Evolutionary conservation across 2,329 filamentous ascomycete species (phyloP).

Genomic region (Hypoxylon sp.): DNA sequence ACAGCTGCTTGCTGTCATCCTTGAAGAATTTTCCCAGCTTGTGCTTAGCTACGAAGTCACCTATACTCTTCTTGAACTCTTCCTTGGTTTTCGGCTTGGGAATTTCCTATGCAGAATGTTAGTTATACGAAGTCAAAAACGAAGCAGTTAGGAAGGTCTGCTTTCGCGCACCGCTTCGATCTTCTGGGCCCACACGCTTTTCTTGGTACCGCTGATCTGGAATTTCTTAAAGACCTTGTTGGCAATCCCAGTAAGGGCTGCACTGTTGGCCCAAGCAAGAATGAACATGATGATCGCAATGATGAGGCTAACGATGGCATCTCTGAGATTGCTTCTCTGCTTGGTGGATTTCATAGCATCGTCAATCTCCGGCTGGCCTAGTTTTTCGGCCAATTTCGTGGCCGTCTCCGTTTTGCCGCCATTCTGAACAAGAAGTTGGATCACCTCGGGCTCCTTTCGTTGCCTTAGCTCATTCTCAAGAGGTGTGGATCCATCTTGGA

Average conservation of each 20-base stretch:
- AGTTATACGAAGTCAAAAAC: not conserved
- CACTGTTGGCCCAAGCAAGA: constrained; percentile 31
- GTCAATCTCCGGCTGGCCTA: constrained; percentile 25
- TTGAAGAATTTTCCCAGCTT: constrained; percentile 36
- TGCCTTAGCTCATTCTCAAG: constrained; percentile 37
- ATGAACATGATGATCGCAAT: constrained; percentile 32
- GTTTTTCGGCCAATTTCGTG: not conserved
- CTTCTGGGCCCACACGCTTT: constrained; percentile 3
- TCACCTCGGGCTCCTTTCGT: constrained; percentile 27
- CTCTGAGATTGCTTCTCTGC: constrained; percentile 4
- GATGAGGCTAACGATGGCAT: constrained; percentile 17
- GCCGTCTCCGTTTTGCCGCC: constrained; percentile 24
- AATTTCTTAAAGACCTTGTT: constrained; percentile 29
- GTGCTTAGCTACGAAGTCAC: constrained; percentile 31
- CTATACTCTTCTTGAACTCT: constrained; percentile 33
- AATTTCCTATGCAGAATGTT: constrained; percentile 18
- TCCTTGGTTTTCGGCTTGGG: constrained; percentile 30
- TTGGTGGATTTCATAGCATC: constrained; percentile 23
- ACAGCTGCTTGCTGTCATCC: constrained; percentile 14
- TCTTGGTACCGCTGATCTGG: constrained; percentile 23
- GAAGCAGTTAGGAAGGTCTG: not conserved
- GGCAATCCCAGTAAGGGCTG: constrained; percentile 7
- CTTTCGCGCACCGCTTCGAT: constrained; percentile 18
- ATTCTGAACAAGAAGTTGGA: constrained; percentile 32
- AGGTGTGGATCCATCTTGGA: constrained; percentile 31